Evolutionary conservation across 208 protist genomes (phyloP).

Genomic region (Herpetomonas tarakana): DNA sequence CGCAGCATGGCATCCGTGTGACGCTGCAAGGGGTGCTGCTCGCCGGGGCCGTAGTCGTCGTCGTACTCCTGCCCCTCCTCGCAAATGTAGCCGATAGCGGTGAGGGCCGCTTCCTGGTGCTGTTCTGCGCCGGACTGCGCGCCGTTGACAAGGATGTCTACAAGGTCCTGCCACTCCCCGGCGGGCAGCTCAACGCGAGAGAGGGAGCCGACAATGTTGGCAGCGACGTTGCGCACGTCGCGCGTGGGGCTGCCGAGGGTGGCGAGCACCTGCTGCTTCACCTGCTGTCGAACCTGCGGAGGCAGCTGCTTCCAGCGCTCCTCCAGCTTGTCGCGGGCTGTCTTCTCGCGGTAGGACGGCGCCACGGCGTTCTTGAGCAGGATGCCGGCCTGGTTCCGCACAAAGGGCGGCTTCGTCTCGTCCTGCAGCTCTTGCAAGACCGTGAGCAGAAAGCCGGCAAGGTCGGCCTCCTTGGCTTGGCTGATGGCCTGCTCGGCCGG

Average conservation of each 20-base stretch:
- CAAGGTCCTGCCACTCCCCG: constrained; percentile 92
- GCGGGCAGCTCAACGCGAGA: constrained; percentile 94
- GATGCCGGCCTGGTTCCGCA: constrained; percentile 91
- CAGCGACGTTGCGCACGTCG: constrained; percentile 89
- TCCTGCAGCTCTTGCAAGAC: constrained; percentile 91
- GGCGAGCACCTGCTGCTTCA: constrained; percentile 76
- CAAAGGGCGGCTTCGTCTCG: constrained; percentile 75
- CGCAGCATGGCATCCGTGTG: constrained; percentile 88
- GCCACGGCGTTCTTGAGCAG: constrained; percentile 95
- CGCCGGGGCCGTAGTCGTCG: constrained; percentile 7
- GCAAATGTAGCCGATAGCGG: constrained; percentile 96
- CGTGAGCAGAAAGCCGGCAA: constrained; percentile 81
- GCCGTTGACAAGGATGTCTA: constrained; percentile 82
- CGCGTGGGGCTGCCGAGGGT: constrained; percentile 72
- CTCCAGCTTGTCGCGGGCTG: constrained; percentile 58
- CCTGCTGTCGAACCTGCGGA: constrained; percentile 37
- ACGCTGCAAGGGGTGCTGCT: constrained; percentile 60
- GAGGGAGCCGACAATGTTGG: constrained; percentile 94
- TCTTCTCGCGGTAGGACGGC: constrained; percentile 80
- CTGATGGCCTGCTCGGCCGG: constrained; percentile 74
- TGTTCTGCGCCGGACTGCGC: constrained; percentile 36
- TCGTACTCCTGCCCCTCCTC: constrained; percentile 90
- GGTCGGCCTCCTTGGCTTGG: constrained; percentile 59
- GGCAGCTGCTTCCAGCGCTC: constrained; percentile 64
- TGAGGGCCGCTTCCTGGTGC: constrained; percentile 93